Conservation (phyloP, 1,284 basidiomycete species). For the Austroboletus niveus region DNA sequence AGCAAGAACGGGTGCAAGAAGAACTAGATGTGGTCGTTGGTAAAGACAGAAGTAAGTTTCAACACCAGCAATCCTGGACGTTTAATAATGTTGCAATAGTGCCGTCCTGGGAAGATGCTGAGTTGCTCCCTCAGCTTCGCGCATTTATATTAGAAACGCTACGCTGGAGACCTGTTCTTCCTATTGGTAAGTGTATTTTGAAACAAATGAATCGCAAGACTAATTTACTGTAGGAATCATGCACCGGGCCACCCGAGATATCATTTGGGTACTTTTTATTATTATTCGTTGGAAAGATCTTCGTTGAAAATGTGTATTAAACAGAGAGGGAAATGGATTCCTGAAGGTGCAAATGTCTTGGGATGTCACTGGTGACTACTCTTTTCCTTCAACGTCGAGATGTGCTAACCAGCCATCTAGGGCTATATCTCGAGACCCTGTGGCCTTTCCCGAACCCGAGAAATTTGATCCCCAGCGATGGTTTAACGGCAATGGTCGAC, state of each 20-base stretch:
- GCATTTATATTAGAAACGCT: slow-evolving; percentile 62
- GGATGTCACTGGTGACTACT: slow-evolving; percentile 38
- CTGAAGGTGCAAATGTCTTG: slow-evolving; percentile 54
- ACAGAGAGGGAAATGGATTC: slow-evolving; percentile 54
- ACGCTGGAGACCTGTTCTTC: slow-evolving; percentile 61
- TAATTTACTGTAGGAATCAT: slow-evolving; percentile 42
- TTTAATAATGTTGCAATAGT: slow-evolving; percentile 29
- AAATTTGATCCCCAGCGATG: slow-evolving; percentile 57
- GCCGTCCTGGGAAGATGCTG: slow-evolving; percentile 50
- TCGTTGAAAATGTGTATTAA: background rate
- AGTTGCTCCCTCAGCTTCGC: slow-evolving; percentile 49
- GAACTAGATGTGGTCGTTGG: slow-evolving; percentile 63
- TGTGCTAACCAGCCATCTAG: slow-evolving; percentile 16
- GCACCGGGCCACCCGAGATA: slow-evolving; percentile 57
- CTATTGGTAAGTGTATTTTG: slow-evolving; percentile 36
- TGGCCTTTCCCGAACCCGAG: slow-evolving; percentile 57
- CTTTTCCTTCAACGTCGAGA: background rate
- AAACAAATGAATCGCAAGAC: background rate
- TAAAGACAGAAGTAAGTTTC: slow-evolving; percentile 41
- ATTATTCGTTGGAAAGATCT: background rate
- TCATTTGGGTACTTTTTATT: slow-evolving; percentile 48
- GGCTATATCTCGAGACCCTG: slow-evolving; percentile 55
- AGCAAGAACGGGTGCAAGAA: slow-evolving; percentile 53
- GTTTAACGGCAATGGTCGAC: slow-evolving; percentile 46
- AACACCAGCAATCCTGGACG: background rate